phyloP scores from a whole-genome alignment of 192 early-diverging fungal species.

The Neocallimastix lanati region DNA sequence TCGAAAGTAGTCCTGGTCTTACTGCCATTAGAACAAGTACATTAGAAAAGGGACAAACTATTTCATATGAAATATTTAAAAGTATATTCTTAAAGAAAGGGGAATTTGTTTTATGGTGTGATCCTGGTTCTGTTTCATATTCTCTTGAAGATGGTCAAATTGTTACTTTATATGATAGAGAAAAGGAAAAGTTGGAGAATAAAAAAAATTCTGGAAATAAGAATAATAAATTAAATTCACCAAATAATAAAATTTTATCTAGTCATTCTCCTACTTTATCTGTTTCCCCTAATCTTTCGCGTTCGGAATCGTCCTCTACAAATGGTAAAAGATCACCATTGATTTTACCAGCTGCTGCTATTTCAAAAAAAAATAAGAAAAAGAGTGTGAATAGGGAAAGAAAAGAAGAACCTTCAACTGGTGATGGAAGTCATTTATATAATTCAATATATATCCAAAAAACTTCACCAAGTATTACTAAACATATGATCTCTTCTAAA shows the following conservation, averaged over 20 bases:
- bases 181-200: neutral
- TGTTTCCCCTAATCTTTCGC: no score
- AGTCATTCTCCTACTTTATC: neutral
- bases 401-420: neutral
- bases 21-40: neutral
- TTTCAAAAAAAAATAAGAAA: neutral
- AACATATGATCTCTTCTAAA: no score
- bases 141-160: neutral
- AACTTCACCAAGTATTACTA: neutral
- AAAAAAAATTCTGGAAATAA: neutral
- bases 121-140: neutral
- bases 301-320: neutral
- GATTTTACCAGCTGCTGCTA: neutral
- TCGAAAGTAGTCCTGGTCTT: neutral
- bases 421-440: neutral
- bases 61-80: neutral
- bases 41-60: neutral
- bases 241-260: neutral
- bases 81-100: neutral
- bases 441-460: neutral
- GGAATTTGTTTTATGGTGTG: neutral
- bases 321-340: neutral
- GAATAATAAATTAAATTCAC: neutral
- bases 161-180: neutral
- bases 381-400: neutral